Base-by-base conservation (phyloP, 1,284 basidiomycete genomes). In the Fomitopsis betulina region DNA sequence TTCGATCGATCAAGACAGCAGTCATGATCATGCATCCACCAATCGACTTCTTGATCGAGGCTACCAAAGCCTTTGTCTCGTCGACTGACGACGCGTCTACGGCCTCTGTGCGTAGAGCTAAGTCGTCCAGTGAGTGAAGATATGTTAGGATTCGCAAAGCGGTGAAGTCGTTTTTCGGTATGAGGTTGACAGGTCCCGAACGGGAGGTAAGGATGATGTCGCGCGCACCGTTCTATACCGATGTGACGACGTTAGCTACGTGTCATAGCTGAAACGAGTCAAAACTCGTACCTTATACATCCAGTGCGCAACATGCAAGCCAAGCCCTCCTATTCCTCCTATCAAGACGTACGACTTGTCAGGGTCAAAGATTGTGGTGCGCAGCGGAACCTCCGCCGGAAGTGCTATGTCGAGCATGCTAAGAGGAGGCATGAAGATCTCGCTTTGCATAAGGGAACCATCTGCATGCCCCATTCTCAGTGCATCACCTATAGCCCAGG, bases 161-260 rank as follows among this genome's bases (percentile, higher is more conserved):
- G 8, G 70, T 61, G 25, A 58, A 65, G 37, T 70, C 63, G 9
- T 58, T 58, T 8, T 56, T 62, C 27, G 62, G 53, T 9, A 50
- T 25, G 4, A 70, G 54, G 25, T 62, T 68, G n/a, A 61, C 56
- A 15, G 54, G 33, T 1, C 76, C 77, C 1, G 69, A 68, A 3
- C 76, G 70, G 1, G 76, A 78, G 0, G 77, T 76, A 1, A 77
- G 58, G 15, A 75, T 59, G 12, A 79, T 69, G 30, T 71, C 56
- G 3, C 72, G 63, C 7, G 75, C 76, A 25, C 77, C 77, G 19
- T 70, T 63, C 76, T 79, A 47, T 37, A 43, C 17, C 12, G n/a
- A 32, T 25, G n/a, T n/a, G n/a, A n/a, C n/a, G n/a, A n/a, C n/a
- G n/a, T n/a, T n/a, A n/a, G n/a, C n/a, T n/a, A n/a, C n/a, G n/a